phyloP scores from a whole-genome alignment of 2,329 filamentous ascomycete genomes.

The Beauveria scarabaeidicola region DNA sequence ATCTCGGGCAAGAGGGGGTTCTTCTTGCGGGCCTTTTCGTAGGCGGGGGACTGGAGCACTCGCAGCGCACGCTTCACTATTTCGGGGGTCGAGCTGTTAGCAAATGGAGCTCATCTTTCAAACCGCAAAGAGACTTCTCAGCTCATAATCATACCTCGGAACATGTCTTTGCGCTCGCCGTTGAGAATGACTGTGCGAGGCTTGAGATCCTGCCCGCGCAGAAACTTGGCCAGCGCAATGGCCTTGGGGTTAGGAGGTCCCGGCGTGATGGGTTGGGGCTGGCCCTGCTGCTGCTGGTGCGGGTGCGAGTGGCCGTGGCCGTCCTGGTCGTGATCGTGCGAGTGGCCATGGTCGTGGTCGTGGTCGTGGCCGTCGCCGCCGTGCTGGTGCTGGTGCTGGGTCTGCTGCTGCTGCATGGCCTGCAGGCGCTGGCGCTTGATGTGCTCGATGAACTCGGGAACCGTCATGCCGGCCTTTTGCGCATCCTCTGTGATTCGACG shows the following conservation, averaged over 20 bases:
- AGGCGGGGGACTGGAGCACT: slow-evolving; percentile 79
- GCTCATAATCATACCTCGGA: slow-evolving; percentile 56
- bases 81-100: slow-evolving; percentile 18
- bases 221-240: slow-evolving; percentile 79
- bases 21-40: slow-evolving; percentile 82
- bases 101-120: not conserved
- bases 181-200: slow-evolving; percentile 85
- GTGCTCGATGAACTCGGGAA: slow-evolving; percentile 73
- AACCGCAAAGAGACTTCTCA: not conserved
- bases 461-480: slow-evolving; percentile 72
- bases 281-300: slow-evolving; percentile 33
- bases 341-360: slow-evolving; percentile 20
- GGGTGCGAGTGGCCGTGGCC: slow-evolving; percentile 25
- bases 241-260: slow-evolving; percentile 84
- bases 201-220: slow-evolving; percentile 79
- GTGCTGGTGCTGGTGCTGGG: slow-evolving; percentile 24
- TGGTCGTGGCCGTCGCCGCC: slow-evolving; percentile 18
- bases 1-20: slow-evolving; percentile 83
- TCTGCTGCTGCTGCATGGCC: slow-evolving; percentile 36
- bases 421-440: slow-evolving; percentile 49
- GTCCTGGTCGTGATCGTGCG: slow-evolving; percentile 21
- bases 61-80: slow-evolving; percentile 92
- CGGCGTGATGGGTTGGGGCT: slow-evolving; percentile 60
- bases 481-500: slow-evolving; percentile 76
- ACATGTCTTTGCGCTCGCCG: slow-evolving; percentile 97